Conservation (phyloP, 805 yeast species). For the Wickerhamiella allomyrinae region DNA sequence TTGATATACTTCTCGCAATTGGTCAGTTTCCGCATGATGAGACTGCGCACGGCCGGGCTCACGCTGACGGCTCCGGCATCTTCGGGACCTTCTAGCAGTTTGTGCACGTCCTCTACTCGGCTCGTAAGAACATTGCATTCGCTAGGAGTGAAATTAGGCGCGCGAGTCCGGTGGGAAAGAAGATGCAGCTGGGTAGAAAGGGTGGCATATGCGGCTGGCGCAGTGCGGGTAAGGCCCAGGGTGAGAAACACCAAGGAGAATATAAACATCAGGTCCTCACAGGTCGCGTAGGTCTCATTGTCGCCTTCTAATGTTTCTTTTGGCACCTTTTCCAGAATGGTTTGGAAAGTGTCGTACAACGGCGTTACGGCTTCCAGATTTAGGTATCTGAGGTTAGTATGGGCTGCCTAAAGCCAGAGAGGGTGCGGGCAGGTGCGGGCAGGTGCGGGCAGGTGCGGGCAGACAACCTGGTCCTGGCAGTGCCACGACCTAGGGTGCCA, state of each 20-base stretch:
- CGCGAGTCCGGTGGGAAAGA: constrained; percentile 67
- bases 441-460: too few species aligned
- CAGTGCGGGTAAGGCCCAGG: constrained; percentile 77
- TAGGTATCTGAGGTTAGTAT: neutral
- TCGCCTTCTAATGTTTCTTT: constrained; percentile 5
- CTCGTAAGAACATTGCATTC: constrained; percentile 67
- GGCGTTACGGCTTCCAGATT: constrained; percentile 4
- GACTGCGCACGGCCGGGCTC: constrained; percentile 24
- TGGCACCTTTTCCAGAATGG: constrained; percentile 8
- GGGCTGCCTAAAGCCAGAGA: too few species aligned
- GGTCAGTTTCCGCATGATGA: constrained; percentile 1
- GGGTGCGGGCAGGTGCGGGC: too few species aligned
- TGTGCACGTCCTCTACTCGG: constrained; percentile 38
- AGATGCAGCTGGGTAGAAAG: constrained; percentile 73
- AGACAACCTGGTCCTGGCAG: too few species aligned
- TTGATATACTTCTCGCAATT: neutral
- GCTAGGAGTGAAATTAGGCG: constrained; percentile 67
- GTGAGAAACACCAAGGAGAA: constrained; percentile 78
- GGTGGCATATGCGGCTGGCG: constrained; percentile 90
- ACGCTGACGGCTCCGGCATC: constrained; percentile 33
- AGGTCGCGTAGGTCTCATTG: constrained; percentile 1
- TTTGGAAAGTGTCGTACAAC: constrained; percentile 12
- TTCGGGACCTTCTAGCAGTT: constrained; percentile 36
- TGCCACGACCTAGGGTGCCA: neutral
- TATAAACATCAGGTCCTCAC: constrained; percentile 29